Evolutionary conservation across 1,284 basidiomycete genomes (phyloP).

Genomic region (Inonotus hispidus): DNA sequence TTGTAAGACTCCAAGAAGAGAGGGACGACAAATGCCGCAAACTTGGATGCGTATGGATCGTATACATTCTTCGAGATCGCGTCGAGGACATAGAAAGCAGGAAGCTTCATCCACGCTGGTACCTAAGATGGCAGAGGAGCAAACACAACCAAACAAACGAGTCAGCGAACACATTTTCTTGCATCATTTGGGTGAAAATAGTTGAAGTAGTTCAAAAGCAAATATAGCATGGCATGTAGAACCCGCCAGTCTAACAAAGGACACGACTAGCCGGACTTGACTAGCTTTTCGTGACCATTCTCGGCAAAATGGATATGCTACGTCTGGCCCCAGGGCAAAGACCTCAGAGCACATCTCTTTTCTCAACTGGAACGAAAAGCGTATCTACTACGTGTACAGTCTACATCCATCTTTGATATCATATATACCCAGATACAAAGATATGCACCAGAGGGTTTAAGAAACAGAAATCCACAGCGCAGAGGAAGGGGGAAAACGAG

Average conservation of each 20-base stretch:
- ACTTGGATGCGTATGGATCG: constrained; percentile 80
- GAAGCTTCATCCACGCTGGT: constrained; percentile 88
- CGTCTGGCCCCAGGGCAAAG: constrained; percentile 22
- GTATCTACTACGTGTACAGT: constrained; percentile 31
- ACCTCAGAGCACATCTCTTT: constrained; percentile 30
- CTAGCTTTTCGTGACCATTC: background rate
- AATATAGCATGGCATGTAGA: background rate
- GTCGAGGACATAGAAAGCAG: constrained; percentile 92
- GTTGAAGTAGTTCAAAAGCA: too few species aligned
- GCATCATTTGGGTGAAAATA: background rate
- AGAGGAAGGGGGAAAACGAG: constrained; percentile 13
- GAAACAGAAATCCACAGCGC: background rate
- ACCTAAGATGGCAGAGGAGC: constrained; percentile 51
- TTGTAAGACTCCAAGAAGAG: constrained; percentile 84
- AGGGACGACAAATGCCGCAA: constrained; percentile 69
- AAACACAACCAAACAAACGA: constrained; percentile 20
- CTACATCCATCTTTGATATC: constrained; percentile 10
- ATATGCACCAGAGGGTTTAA: background rate
- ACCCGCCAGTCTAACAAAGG: background rate
- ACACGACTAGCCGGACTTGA: constrained; percentile 7
- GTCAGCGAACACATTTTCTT: constrained; percentile 10
- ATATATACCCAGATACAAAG: constrained; percentile 9
- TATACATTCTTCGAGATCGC: constrained; percentile 95
- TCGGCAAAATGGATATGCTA: constrained; percentile 28
- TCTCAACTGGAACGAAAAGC: constrained; percentile 33